Evolutionary conservation across 305 asterid genomes (phyloP).

Genomic region (Solanum hybrid): DNA sequence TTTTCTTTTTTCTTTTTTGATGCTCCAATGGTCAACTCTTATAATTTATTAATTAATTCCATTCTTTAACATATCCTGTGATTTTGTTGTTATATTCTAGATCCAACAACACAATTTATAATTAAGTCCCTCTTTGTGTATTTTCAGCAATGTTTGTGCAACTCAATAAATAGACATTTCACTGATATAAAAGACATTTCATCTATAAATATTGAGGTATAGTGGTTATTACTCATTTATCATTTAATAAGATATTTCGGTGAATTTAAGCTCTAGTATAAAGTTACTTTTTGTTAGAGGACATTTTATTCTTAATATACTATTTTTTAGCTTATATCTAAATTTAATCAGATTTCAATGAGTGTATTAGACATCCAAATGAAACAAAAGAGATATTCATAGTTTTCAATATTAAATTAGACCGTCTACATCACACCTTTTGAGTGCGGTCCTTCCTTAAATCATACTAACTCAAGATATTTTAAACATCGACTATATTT

Average conservation of each 20-base stretch:
- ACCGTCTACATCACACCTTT: fast-evolving
- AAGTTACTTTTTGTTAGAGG: no score
- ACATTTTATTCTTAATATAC: no score
- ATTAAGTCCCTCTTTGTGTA: background rate
- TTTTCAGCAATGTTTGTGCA: background rate
- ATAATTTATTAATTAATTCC: no score
- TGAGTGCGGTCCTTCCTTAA: background rate
- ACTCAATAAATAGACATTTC: background rate
- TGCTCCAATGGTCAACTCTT: no score
- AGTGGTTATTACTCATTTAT: no score
- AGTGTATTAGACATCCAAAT: no score
- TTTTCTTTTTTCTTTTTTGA: no score
- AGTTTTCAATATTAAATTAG: fast-evolving
- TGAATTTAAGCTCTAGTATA: fast-evolving
- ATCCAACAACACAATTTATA: background rate
- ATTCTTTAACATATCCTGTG: background rate
- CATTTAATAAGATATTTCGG: fast-evolving
- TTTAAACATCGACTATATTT: fast-evolving
- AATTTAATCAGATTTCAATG: no score
- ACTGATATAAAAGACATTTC: background rate
- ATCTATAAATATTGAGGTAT: background rate
- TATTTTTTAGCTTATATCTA: fast-evolving
- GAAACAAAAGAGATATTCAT: no score
- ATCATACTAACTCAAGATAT: background rate
- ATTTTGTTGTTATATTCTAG: background rate